phyloP scores from a whole-genome alignment of 768 basidiomycete genomes.

The Tricholoma flavovirens region DNA sequence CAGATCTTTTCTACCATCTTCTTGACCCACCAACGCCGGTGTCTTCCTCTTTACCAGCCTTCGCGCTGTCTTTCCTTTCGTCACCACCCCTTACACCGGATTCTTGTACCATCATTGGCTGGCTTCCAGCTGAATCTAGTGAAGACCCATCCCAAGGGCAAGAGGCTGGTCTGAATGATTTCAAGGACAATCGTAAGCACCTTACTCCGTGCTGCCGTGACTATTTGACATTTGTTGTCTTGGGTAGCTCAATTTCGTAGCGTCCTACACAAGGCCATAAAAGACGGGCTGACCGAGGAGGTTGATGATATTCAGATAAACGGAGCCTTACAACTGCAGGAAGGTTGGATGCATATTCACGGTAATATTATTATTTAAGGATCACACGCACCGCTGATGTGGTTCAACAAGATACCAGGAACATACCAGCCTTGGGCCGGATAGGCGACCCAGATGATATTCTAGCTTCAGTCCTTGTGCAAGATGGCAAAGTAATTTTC shows the following conservation, averaged over 20 bases:
- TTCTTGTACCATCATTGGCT: slow-evolving; percentile 58
- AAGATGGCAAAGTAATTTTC: slow-evolving; percentile 45
- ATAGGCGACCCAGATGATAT: slow-evolving; percentile 86
- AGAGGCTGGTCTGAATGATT: slow-evolving; percentile 62
- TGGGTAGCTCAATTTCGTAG: slow-evolving; percentile 50
- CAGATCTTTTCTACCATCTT: slow-evolving; percentile 68
- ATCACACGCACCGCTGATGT: not conserved
- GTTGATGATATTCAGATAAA: slow-evolving; percentile 63
- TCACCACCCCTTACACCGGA: slow-evolving; percentile 36
- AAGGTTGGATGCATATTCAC: slow-evolving; percentile 89
- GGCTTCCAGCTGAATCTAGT: slow-evolving; percentile 50
- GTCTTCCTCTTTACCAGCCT: slow-evolving; percentile 41
- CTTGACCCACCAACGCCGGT: slow-evolving; percentile 46
- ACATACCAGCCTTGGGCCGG: slow-evolving; percentile 66
- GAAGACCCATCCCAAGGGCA: slow-evolving; percentile 8
- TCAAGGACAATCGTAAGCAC: slow-evolving; percentile 62
- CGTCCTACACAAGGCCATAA: slow-evolving; percentile 56
- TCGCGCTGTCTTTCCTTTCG: slow-evolving; percentile 61
- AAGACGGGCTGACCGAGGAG: slow-evolving; percentile 45
- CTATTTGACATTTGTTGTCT: not conserved
- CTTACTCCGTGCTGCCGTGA: not conserved
- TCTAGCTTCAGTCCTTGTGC: slow-evolving; percentile 67
- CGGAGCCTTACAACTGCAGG: slow-evolving; percentile 55
- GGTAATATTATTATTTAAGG: slow-evolving; percentile 23
- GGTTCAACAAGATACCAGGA: slow-evolving; percentile 53